phyloP scores from a whole-genome alignment of 1,284 basidiomycete genomes.

The Cronartium quercuum region DNA sequence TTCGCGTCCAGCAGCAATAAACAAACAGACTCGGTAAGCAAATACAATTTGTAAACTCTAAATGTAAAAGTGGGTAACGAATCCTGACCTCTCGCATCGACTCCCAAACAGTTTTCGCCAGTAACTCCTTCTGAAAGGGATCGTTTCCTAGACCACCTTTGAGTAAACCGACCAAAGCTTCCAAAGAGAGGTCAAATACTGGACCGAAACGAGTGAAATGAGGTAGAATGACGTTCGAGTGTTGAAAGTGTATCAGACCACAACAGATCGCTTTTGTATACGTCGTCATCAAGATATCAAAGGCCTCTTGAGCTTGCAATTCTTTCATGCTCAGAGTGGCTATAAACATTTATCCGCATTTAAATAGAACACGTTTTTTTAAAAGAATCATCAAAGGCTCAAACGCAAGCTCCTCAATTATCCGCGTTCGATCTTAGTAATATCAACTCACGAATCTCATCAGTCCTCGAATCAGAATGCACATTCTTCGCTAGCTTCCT shows the following conservation, averaged over 20 bases:
- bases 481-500: neutral
- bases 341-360: too few species aligned
- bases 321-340: constrained; percentile 1
- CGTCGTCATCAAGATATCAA: constrained; percentile 34
- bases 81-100: constrained; percentile 20
- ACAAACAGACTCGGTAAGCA: neutral
- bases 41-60: neutral
- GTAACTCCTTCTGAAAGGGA: neutral
- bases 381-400: too few species aligned
- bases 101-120: constrained; percentile 13
- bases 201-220: constrained; percentile 22
- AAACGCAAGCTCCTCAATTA: too few species aligned
- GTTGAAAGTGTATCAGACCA: constrained; percentile 29
- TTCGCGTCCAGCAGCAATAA: neutral
- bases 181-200: constrained; percentile 27
- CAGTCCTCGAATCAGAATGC: neutral
- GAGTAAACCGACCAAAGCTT: constrained; percentile 8
- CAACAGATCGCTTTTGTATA: constrained; percentile 31
- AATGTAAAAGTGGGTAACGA: neutral
- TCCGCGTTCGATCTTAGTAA: too few species aligned
- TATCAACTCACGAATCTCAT: too few species aligned
- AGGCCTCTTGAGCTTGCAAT: constrained; percentile 15
- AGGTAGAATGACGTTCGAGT: constrained; percentile 12
- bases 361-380: too few species aligned
- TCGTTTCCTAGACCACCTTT: constrained; percentile 6